Base-by-base conservation (phyloP, 805 yeast species). In the Saccharomycopsis babjevae region DNA sequence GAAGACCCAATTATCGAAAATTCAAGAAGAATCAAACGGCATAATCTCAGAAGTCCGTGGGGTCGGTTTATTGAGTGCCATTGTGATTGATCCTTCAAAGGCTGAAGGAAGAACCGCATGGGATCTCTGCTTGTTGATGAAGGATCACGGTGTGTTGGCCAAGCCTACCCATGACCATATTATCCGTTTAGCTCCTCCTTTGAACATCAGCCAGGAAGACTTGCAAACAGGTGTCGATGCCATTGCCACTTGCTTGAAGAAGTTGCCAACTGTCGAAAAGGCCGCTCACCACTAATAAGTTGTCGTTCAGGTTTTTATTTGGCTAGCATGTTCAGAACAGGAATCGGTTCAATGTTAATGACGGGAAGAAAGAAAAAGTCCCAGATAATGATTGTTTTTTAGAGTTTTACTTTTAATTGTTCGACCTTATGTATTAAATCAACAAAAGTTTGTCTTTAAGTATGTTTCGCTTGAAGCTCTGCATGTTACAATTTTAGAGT, bases 141-240 rank as follows among this genome's bases (percentile, higher is more conserved):
- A 88, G 74, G 84, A 88, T 59, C 77, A 83, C 64, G 98, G 98
- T 62, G 87, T 93, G 16, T 78, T 92, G 69, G 97, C 98, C 65
- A 93, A 92, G 76, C 98, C 97, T 66, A 92, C 98, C 1, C 98
- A 93, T 72, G 96, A 91, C 68, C 87, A 91, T 73, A 92, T 93
- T 69, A 92, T 93, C 71, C 86, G 98, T 78, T 79, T 93, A 72
- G 97, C 98, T 11, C 98, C 98, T 61, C 97, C 98, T 28, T 78
- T 93, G 72, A 96, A 91, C 50, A 93, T 93, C 66, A 82, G 92
- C 38, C 86, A 91, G 71, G 93, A 86, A 68, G 97, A 93, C 70
- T 78, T 93, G 69, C 73, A 83, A 66, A 85, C 82, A 74, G 97
- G 97, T 69, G 86, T 91, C 59, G 86, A 82, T 15, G 79, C 86